Base-by-base conservation (phyloP, 306 rosid species). In the Chamaecrista fasciculata region DNA sequence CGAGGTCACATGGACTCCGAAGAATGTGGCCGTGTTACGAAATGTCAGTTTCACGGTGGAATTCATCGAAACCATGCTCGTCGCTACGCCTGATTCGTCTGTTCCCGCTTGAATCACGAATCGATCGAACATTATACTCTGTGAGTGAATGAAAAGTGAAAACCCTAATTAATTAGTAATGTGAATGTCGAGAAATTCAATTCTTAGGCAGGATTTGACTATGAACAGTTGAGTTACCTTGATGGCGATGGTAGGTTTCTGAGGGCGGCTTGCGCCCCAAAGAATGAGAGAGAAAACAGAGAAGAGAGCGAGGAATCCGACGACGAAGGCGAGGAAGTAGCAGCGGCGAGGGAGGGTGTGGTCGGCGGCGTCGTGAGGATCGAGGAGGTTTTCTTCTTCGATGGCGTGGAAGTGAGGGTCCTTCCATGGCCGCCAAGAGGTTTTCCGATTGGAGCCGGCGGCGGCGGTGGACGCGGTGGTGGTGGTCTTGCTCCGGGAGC, bases 31-130 rank as follows among this genome's bases (percentile, higher is more conserved):
- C 0, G 96, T 86, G 79, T 94, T 94, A 0, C 92, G 87, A 69
- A 82, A 91, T 5, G 85, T 76, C 66, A 94, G 56, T 76, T 82
- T 88, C 66, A 90, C 83, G 3, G 99, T 80, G 19, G 97, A 84
- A 67, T 94, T 94, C 96, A 86, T 76, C 23, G 97, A 80, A 31
- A 77, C 88, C 87, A 94, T 58, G 37, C 81, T 81, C 0, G 99
- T 94, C 0, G 99, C 95, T 21, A 94, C 99, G 34, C 97, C 99
- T 6, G 97, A 79, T 70, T 39, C 19, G 64, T 94, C 99, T 8
- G 86, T 80, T 21, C 99, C 97, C 9, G 99, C 97, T 88, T 94
- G 99, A 61, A 94, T 78, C 67, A 82, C 79, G 70, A 94, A 94
- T 55, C 85, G 76, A 69, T 90, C 86, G 40, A 94, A 94, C 9